A percentile compares a stretch with the other conserved stretches of the same genome.
Evolutionary conservation across 2,329 filamentous ascomycete species (phyloP).

Genomic region (Cladosporium phlei): DNA sequence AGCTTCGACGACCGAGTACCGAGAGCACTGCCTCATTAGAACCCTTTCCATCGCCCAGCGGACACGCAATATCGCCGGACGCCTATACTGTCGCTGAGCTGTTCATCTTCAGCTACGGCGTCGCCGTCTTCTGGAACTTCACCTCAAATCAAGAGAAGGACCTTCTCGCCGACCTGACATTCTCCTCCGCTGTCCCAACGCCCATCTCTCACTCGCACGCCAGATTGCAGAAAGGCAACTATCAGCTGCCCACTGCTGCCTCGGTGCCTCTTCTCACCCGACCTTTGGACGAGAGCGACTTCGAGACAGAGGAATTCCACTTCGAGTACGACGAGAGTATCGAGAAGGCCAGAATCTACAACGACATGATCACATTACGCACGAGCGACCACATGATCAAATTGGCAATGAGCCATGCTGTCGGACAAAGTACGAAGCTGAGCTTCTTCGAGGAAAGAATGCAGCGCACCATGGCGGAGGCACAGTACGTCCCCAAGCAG

Average conservation of each 20-base stretch:
- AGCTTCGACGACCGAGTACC: slow-evolving; percentile 24
- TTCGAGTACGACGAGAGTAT: slow-evolving; percentile 91
- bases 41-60: slow-evolving; percentile 43
- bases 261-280: slow-evolving; percentile 66
- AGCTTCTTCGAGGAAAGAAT: slow-evolving; percentile 95
- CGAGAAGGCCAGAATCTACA: slow-evolving; percentile 85
- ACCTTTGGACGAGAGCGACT: slow-evolving; percentile 80
- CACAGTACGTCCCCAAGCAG: slow-evolving; percentile 84
- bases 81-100: slow-evolving; percentile 83
- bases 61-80: slow-evolving; percentile 58
- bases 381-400: slow-evolving; percentile 99
- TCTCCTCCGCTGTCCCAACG: slow-evolving; percentile 49
- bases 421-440: slow-evolving; percentile 93
- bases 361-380: slow-evolving; percentile 97
- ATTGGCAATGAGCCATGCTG: slow-evolving; percentile 92
- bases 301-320: slow-evolving; percentile 96
- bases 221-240: slow-evolving; percentile 20
- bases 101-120: slow-evolving; percentile 95
- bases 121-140: slow-evolving; percentile 99
- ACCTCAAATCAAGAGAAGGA: slow-evolving; percentile 94
- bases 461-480: slow-evolving; percentile 87
- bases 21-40: slow-evolving; percentile 24
- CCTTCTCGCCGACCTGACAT: slow-evolving; percentile 88
- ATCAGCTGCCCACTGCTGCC: slow-evolving; percentile 22
- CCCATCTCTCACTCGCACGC: neutral